Conservation (phyloP, 2,329 filamentous ascomycete species). For the Fusarium oxysporum region DNA sequence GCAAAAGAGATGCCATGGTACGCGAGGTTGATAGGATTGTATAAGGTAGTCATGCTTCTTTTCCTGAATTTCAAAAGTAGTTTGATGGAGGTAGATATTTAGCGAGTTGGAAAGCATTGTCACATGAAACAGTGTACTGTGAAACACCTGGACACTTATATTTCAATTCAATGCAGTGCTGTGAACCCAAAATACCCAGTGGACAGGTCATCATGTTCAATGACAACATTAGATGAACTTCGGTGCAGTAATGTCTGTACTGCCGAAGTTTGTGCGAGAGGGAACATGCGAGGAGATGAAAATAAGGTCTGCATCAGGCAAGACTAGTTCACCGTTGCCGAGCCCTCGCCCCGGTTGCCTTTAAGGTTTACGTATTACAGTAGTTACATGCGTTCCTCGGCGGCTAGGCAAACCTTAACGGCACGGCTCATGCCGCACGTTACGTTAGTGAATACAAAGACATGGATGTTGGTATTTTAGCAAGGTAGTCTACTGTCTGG, state of each 20-base stretch:
- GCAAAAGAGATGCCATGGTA: background rate
- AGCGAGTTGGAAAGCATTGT: background rate
- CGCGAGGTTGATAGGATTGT: background rate
- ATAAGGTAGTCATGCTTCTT: background rate
- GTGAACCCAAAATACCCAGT: no score
- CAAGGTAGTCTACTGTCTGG: no score
- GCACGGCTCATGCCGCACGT: no score
- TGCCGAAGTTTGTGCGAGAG: background rate
- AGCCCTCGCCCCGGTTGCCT: background rate
- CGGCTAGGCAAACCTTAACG: no score
- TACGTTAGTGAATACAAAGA: no score
- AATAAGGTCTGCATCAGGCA: background rate
- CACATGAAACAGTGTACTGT: background rate
- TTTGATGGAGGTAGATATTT: background rate
- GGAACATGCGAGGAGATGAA: background rate
- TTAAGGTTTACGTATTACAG: background rate
- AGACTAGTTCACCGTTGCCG: background rate
- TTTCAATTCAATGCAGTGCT: no score
- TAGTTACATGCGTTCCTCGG: no score
- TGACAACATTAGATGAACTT: background rate
- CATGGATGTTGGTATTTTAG: no score
- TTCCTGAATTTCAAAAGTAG: background rate
- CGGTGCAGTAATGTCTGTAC: background rate
- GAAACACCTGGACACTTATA: no score
- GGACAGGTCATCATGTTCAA: background rate